Evolutionary conservation across 345 rosid genomes (phyloP), one percentile per base, ranked within the genome.

Genomic region (Brassica carinata): DNA sequence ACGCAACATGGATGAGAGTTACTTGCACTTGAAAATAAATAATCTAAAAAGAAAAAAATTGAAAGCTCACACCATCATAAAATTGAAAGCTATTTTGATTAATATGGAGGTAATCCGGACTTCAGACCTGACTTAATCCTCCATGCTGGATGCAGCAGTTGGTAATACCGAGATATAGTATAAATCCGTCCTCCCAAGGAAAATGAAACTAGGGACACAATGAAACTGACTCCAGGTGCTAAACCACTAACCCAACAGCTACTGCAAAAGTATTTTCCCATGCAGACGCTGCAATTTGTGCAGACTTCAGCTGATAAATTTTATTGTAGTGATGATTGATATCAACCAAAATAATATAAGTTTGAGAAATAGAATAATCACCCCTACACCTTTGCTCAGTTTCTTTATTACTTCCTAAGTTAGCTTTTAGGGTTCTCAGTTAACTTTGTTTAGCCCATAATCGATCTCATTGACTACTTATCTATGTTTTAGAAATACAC

Each of bases 211-310:
- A 23, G 26, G 26, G 1, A 23, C 0, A 23, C 26, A 23, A 23
- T 23, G 26, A 23, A 23, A 19, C 23, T 19, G 23, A 19, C 23
- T 19, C 23, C 23, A 23, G 26, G 26, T 23, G 26, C 26, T 23
- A 23, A 23, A 23, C 26, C 26, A 23, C 26, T 23, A 1, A 23
- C 26, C 26, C 26, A 23, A 23, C 93, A 94, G 38, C 84, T 55
- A 61, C 76, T 30, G 68, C 96, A 90, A 76, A 86, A 92, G 72
- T 92, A 94, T 76, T 90, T 91, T 30, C 92, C 96, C 97, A 89
- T 89, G 74, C 29, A 81, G 66, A 90, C 89, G 23, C 93, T 88
- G 48, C 94, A 94, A 45, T 72, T 83, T 0, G 75, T 79, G 80
- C 97, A 92, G 48, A 85, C 65, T 80, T 86, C 79, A 85, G 87